Evolutionary conservation across 352 stramenopile genomes (phyloP).

Genomic region (Pythium aquatile): DNA sequence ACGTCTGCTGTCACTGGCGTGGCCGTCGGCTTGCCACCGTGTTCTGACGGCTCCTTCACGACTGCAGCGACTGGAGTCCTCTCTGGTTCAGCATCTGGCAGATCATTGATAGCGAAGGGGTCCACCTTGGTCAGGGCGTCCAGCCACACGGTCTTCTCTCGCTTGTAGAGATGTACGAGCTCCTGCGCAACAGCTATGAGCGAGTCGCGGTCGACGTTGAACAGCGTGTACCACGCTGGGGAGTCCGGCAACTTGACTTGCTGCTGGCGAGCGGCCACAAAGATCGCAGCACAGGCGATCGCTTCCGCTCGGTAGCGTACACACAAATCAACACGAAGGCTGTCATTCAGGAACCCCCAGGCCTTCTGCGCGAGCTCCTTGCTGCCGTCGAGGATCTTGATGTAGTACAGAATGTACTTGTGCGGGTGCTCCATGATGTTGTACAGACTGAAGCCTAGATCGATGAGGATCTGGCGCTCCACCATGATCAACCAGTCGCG

Average conservation of each 20-base stretch:
- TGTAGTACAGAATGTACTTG: conserved; percentile 93
- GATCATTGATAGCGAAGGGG: conserved; percentile 61
- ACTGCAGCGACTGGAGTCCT: background rate
- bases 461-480: conserved; percentile 89
- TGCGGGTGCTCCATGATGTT: conserved; percentile 91
- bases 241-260: conserved; percentile 51
- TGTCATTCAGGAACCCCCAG: conserved; percentile 92
- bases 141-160: conserved; percentile 60
- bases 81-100: conserved; percentile 21
- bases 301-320: conserved; percentile 76
- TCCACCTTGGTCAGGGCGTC: conserved; percentile 70
- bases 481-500: conserved; percentile 86
- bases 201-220: conserved; percentile 56
- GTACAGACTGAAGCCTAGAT: conserved; percentile 92
- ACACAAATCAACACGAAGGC: conserved; percentile 80
- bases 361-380: conserved; percentile 74
- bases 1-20: background rate
- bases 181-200: conserved; percentile 48
- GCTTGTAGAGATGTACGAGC: conserved; percentile 63
- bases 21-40: background rate
- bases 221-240: conserved; percentile 65
- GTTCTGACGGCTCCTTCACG: background rate
- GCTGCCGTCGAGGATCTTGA: conserved; percentile 83
- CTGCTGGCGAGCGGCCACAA: conserved; percentile 71
- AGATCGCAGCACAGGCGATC: conserved; percentile 90